These are phyloP conservation scores for Piloderma croceum DNA, from an alignment of 768 basidiomycete species.

Conservation along the genomic window DNA sequence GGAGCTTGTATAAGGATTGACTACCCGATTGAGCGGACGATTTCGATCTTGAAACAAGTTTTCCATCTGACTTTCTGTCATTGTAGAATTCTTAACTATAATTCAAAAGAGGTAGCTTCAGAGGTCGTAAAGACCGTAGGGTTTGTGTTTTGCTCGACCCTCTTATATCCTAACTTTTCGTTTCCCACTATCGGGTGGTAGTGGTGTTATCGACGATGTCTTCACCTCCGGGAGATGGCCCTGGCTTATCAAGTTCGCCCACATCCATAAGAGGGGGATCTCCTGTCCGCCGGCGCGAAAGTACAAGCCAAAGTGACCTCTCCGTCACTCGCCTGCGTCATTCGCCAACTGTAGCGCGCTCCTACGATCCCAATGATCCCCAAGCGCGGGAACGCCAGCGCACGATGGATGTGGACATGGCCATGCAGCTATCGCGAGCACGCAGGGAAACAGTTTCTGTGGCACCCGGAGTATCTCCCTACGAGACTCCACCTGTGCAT, in stretches of 20 bases:
- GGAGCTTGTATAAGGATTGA: too few species aligned
- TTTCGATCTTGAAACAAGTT: too few species aligned
- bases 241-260: constrained; percentile 35
- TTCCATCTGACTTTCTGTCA: too few species aligned
- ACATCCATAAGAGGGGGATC: constrained; percentile 36
- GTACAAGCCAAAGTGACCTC: constrained; percentile 35
- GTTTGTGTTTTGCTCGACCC: too few species aligned
- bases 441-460: constrained; percentile 53
- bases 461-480: constrained; percentile 30
- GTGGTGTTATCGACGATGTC: constrained; percentile 31
- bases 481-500: constrained; percentile 24
- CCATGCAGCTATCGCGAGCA: constrained; percentile 69
- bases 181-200: too few species aligned
- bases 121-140: too few species aligned
- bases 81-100: too few species aligned
- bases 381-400: constrained; percentile 82
- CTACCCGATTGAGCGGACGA: too few species aligned
- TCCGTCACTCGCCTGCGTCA: constrained; percentile 38
- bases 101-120: too few species aligned
- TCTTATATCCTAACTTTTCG: too few species aligned
- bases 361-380: constrained; percentile 65
- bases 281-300: constrained; percentile 33
- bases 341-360: constrained; percentile 58
- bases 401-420: constrained; percentile 93
- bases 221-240: constrained; percentile 31